Evolutionary conservation across 805 yeast species (phyloP), one percentile per base, ranked within the genome.

Genomic region (Starmerella stigmatis): DNA sequence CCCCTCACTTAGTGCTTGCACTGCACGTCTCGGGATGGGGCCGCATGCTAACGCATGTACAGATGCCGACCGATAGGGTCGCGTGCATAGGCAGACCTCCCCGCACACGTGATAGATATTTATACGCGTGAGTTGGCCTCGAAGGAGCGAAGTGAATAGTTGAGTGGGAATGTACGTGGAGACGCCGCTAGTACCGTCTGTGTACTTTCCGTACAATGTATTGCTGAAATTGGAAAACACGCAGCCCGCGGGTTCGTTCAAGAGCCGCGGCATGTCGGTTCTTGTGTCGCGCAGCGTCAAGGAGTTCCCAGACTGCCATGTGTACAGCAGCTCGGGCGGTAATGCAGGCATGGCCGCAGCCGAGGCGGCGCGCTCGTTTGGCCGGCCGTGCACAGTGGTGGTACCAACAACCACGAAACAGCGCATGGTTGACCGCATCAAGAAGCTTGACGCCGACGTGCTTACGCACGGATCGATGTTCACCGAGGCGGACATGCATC

Each of bases 331-430:
- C 41, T 85, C 95, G 16, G 97, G 96, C 4, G 97, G 97, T 30
- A 89, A 89, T 62, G 97, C 94, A 51, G 97, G 97, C 2, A 89
- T 86, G 57, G 97, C 97, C 50, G 95, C 86, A 15, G 96, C 96
- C 0, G 84, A 66, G 60, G 82, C 94, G 15, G 94, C 96, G 3
- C 75, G 74, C 46, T 72, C 75, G 43, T 66, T 81, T 59, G 79
- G 79, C 2, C 33, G 45, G 8, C 58, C 57, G 1, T 75, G 80
- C 53, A 76, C 81, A 0, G 83, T 80, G 2, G 81, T 75, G 0
- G 73, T 80, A 1, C 86, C 86, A 1, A 59, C 55, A 0, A 59
- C 66, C 3, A 69, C 83, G 10, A 70, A 71, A 44, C 55, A 54
- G 3, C 63, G 66, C 22, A 75, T 78, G 62, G 59, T 66, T 6